These are phyloP conservation scores for Alternaria ethzedia DNA, from an alignment of 2,329 filamentous ascomycete species.

Conservation along the genomic window DNA sequence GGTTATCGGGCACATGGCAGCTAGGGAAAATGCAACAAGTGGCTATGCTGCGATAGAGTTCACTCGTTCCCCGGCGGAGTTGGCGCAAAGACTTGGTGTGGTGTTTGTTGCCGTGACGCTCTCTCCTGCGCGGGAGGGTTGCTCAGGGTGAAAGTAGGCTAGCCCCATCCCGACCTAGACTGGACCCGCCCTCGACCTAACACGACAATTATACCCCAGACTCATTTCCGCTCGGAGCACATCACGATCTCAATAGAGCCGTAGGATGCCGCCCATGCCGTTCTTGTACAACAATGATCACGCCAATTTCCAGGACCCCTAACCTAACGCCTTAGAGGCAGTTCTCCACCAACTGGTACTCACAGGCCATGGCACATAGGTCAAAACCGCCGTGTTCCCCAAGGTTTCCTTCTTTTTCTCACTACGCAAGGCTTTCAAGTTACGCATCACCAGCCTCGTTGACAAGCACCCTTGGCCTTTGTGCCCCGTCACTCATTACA, in stretches of 20 bases:
- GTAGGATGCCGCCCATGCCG: conserved; percentile 32
- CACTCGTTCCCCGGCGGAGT: not conserved
- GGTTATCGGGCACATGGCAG: not conserved
- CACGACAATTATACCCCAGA: conserved; percentile 31
- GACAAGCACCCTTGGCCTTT: conserved; percentile 40
- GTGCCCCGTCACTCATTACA: conserved; percentile 48
- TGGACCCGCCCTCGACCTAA: conserved; percentile 3
- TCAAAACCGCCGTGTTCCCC: conserved; percentile 42
- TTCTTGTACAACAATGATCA: conserved; percentile 29
- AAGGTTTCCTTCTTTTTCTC: conserved; percentile 24
- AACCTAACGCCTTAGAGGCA: conserved; percentile 34
- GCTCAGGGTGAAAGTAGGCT: conserved; percentile 11
- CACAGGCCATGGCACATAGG: conserved; percentile 27
- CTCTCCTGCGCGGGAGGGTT: conserved; percentile 1
- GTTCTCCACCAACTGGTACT: conserved; percentile 9
- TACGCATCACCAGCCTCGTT: conserved; percentile 43
- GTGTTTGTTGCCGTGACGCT: conserved; percentile 17
- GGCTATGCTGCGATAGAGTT: not conserved
- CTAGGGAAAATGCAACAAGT: not conserved
- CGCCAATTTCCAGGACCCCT: conserved; percentile 42
- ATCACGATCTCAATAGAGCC: conserved; percentile 31
- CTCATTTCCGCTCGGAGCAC: conserved; percentile 39
- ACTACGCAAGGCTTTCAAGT: conserved; percentile 41
- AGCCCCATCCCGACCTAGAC: conserved; percentile 3
- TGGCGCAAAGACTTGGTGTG: conserved; percentile 6